phyloP scores from a whole-genome alignment of 441 rosid species.

The Euphorbia schlechtendalii region DNA sequence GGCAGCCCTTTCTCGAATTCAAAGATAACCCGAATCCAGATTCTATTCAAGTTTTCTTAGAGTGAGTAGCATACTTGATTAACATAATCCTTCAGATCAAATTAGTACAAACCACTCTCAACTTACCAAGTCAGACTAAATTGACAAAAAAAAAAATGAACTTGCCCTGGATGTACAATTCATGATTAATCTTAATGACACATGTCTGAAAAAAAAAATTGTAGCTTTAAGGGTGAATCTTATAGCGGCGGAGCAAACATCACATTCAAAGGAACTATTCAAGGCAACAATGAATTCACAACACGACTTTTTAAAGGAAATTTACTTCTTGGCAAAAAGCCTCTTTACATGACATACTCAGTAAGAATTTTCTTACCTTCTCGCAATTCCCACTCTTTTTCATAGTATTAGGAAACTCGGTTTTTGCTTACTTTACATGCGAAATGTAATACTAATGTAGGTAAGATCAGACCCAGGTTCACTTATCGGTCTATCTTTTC shows the following conservation, averaged over 20 bases:
- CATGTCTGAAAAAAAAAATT: too few relatives aligned
- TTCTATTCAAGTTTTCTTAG: slow-evolving; percentile 40
- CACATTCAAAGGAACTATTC: slow-evolving; percentile 54
- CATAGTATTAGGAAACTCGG: background rate
- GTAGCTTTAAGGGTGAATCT: slow-evolving; percentile 51
- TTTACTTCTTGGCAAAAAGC: slow-evolving; percentile 38
- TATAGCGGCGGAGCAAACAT: slow-evolving; percentile 70
- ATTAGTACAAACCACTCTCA: too few relatives aligned
- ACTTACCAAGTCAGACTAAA: background rate
- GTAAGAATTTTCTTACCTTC: slow-evolving; percentile 34
- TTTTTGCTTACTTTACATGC: background rate
- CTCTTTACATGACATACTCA: slow-evolving; percentile 46
- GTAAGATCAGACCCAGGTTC: slow-evolving; percentile 54
- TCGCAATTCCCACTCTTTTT: background rate
- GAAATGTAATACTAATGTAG: slow-evolving; percentile 32
- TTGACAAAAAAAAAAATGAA: too few relatives aligned
- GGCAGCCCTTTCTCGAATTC: slow-evolving; percentile 49
- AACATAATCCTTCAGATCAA: too few relatives aligned
- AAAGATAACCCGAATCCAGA: slow-evolving; percentile 31
- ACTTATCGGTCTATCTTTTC: slow-evolving; percentile 44
- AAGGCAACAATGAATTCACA: slow-evolving; percentile 32
- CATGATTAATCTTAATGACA: too few relatives aligned
- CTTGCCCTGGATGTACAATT: too few relatives aligned
- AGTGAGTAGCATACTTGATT: slow-evolving; percentile 40
- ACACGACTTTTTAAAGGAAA: slow-evolving; percentile 56